Base-by-base conservation (phyloP, 306 rosid genomes). In the Sicyos baderoa region DNA sequence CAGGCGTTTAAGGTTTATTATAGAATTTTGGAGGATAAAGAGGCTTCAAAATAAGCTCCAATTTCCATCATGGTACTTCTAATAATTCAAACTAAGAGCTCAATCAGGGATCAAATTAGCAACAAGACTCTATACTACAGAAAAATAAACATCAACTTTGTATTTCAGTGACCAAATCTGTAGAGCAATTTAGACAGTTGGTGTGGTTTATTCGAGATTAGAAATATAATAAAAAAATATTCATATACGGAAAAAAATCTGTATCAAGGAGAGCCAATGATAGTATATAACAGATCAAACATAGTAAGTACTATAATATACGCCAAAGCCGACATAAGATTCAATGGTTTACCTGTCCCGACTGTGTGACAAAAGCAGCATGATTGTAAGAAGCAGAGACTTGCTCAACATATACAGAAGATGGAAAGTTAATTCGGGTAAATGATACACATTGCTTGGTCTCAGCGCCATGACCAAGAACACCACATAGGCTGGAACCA, bases 381-480 rank as follows among this genome's bases (percentile, higher is more conserved):
- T 92, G 98, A 60, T 89, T 86, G 58, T 86, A 86, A 57, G 95
- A 89, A 64, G 98, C 98, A 2, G 95, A 92, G 67, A 89, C 95
- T 74, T 87, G 98, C 65, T 71, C 80, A 37, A 92, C 89, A 4
- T 76, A 77, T 3, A 83, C 85, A 78, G 78, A 75, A 73, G 84
- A 78, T 49, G 95, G 95, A 75, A 89, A 83, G 51, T 67, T 76
- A 44, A 92, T 83, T 74, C 81, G 83, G 21, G 91, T 87, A 72
- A 92, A 82, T 22, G 93, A 73, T 52, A 85, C 89, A 80, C 89
- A 84, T 78, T 80, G 96, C 51, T 90, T 92, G 57, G 91, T 82
- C 79, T 86, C 89, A 35, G 86, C 73, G 19, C 96, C 98, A 74
- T 92, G 96, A 73, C 98, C 98, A 68, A 92, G 96, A 74, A 87